A percentile compares a stretch with the other conserved stretches of the same genome.
phyloP scores from a whole-genome alignment of 2,329 filamentous ascomycete species.

The Aschersonia sp. region DNA sequence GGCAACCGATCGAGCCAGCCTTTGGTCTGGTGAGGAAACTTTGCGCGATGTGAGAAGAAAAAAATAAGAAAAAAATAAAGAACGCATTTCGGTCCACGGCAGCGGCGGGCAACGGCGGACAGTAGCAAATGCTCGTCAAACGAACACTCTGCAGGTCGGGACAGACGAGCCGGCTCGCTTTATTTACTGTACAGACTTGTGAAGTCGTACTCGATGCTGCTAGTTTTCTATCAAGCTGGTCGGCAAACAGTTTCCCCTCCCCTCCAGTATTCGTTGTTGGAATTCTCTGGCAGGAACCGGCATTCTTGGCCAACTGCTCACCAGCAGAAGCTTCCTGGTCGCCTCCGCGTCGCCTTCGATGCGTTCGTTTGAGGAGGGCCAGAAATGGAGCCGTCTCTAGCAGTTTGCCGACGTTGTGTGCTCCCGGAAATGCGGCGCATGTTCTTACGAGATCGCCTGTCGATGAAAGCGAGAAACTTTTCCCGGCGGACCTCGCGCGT shows the following conservation, averaged over 20 bases:
- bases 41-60: no score
- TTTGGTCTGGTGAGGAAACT: no score
- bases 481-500: constrained; percentile 17
- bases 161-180: neutral
- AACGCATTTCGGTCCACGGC: neutral
- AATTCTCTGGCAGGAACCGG: neutral
- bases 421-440: constrained; percentile 1
- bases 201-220: constrained; percentile 6
- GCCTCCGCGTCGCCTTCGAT: constrained; percentile 4
- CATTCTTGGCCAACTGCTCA: neutral
- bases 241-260: neutral
- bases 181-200: constrained; percentile 1
- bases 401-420: neutral
- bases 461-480: constrained; percentile 14
- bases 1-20: no score
- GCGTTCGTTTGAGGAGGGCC: constrained; percentile 2
- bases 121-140: neutral
- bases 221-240: constrained; percentile 1
- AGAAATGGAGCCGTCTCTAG: constrained; percentile 3
- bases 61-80: no score
- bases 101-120: neutral
- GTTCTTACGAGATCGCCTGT: constrained; percentile 4
- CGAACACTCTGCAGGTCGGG: neutral
- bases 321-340: constrained; percentile 4
- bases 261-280: neutral